Percentiles rank a stretch among this genome's conserved stretches.
Conservation (phyloP, 1,284 basidiomycete species). For the Ganoderma meredithae region DNA sequence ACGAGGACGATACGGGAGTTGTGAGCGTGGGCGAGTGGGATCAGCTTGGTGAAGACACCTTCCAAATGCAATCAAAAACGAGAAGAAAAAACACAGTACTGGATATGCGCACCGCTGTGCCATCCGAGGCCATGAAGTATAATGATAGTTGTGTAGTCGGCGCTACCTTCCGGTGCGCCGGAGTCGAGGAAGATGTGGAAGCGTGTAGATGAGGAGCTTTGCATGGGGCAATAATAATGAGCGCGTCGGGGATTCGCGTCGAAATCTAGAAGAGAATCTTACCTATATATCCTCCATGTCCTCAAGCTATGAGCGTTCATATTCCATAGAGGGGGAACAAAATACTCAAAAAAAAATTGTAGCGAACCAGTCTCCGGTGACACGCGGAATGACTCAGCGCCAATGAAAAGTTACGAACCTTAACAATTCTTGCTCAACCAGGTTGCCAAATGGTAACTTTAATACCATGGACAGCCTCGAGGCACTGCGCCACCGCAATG, state of each 20-base stretch:
- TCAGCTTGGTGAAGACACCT: conserved; percentile 7
- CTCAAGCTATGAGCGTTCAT: too few species aligned
- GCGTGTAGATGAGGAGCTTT: not conserved
- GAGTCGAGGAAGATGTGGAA: conserved; percentile 6
- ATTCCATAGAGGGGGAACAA: too few species aligned
- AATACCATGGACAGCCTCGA: too few species aligned
- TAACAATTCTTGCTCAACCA: too few species aligned
- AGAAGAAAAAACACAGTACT: not conserved
- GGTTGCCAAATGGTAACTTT: too few species aligned
- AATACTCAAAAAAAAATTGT: too few species aligned
- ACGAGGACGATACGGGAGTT: conserved; percentile 14
- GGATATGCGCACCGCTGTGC: conserved; percentile 28
- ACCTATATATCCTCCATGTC: too few species aligned
- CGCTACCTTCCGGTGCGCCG: conserved; percentile 16
- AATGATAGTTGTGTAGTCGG: conserved; percentile 34
- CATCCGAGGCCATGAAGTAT: conserved; percentile 37
- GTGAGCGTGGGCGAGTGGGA: conserved; percentile 9
- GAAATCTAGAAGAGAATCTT: too few species aligned
- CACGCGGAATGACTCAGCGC: too few species aligned
- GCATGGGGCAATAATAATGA: not conserved
- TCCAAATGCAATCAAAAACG: not conserved
- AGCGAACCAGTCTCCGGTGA: too few species aligned
- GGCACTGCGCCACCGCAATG: too few species aligned
- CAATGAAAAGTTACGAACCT: too few species aligned
- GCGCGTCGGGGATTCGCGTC: not conserved